Conservation (phyloP, 2,329 filamentous ascomycete genomes). For the Diaporthe australafricana region DNA sequence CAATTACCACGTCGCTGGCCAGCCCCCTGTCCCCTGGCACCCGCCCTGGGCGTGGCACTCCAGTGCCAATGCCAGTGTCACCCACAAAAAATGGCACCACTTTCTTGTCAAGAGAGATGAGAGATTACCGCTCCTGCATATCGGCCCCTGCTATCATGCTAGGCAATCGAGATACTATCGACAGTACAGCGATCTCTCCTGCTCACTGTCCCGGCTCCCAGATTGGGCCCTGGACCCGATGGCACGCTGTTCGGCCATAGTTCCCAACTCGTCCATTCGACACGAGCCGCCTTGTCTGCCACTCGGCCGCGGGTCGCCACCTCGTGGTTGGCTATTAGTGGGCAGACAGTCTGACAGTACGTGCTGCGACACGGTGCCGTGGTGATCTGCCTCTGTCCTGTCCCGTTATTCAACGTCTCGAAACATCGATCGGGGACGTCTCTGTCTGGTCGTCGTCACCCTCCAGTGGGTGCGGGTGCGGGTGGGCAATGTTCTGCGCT, state of each 20-base stretch:
- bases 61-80: constrained; percentile 28
- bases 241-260: constrained; percentile 18
- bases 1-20: constrained; percentile 37
- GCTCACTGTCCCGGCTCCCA: constrained; percentile 30
- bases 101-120: constrained; percentile 39
- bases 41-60: constrained; percentile 18
- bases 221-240: constrained; percentile 20
- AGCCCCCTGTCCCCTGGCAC: constrained; percentile 20
- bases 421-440: neutral
- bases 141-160: constrained; percentile 28
- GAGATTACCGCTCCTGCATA: constrained; percentile 34
- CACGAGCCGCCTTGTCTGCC: constrained; percentile 26
- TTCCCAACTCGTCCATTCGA: constrained; percentile 28
- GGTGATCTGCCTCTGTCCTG: constrained; percentile 3
- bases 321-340: constrained; percentile 17
- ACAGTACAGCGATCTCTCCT: constrained; percentile 32
- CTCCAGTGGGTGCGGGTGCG: neutral
- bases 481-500: neutral
- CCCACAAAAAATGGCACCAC: constrained; percentile 42
- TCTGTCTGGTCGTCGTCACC: constrained; percentile 22
- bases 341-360: constrained; percentile 19
- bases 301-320: constrained; percentile 18
- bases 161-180: constrained; percentile 35
- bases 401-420: constrained; percentile 11
- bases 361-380: constrained; percentile 20